Base-by-base conservation (phyloP, 2,329 filamentous ascomycete genomes). In the Diaporthe humulicola region DNA sequence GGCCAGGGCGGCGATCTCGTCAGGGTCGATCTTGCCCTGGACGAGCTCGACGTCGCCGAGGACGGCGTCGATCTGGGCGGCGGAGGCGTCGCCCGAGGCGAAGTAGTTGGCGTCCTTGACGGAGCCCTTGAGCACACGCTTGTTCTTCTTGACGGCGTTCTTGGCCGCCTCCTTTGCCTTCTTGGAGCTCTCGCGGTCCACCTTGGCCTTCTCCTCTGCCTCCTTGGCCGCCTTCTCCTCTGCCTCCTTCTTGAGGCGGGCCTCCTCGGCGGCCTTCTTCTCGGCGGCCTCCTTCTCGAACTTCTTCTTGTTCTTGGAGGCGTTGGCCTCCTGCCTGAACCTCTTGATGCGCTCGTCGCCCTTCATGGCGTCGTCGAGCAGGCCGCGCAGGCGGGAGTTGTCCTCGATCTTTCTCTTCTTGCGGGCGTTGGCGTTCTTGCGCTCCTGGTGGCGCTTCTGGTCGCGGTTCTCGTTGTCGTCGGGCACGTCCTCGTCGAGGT, bases 381-480 rank as follows among this genome's bases (percentile, higher is more conserved):
- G 85, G 86, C 96, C 93, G 82, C 97, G 93, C 76, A 99, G 91
- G 81, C 97, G 96, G 70, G 94, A 90, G 80, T 94, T 98, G 87
- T 99, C 97, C 89, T 99, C 97, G 36, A 93, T 95, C 96, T 99
- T 99, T 91, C 96, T 97, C 95, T 99, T 99, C 88, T 97, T 97
- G 84, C 97, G 95, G 54, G 95, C 93, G 83, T 98, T 98, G 87
- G 94, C 92, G 87, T 99, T 99, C 93, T 99, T 99, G 84, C 96
- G 94, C 89, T 99, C 97, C 80, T 97, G 93, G 86, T 99, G 96
- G 74, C 97, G 95, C 90, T 98, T 98, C 89, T 99, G 97, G 87
- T 98, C 96, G 84, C 97, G 96, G 89, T 96, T 98, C 88, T 98
- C 97, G 85, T 97, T 98, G 89, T 99, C 97, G 82, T 99, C 97